These are phyloP conservation scores for Trifolium dubium DNA, from an alignment of 306 rosid genomes.

Conservation along the genomic window DNA sequence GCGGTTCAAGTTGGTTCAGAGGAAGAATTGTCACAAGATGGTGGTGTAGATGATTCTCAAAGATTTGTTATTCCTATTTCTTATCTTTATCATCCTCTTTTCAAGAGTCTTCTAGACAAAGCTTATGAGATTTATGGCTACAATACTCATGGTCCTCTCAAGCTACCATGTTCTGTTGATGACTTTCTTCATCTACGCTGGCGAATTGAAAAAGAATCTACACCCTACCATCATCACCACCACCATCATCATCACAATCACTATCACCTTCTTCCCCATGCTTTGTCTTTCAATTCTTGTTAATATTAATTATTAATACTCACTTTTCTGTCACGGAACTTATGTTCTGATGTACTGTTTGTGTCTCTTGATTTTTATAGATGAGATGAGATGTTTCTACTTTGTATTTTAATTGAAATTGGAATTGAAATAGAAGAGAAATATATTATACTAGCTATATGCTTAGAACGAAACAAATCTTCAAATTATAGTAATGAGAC, in stretches of 20 bases:
- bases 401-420: not conserved
- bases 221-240: slow-evolving; percentile 16
- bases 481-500: not conserved
- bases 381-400: not conserved
- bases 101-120: slow-evolving; percentile 57
- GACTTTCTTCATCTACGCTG: slow-evolving; percentile 66
- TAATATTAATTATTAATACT: slow-evolving; percentile 1
- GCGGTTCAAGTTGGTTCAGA: slow-evolving; percentile 61
- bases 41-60: slow-evolving; percentile 32
- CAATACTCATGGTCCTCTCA: slow-evolving; percentile 64
- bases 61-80: slow-evolving; percentile 64
- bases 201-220: slow-evolving; percentile 61
- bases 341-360: not conserved
- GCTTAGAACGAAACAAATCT: slow-evolving; percentile 1
- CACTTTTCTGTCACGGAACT: not conserved
- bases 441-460: no score
- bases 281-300: slow-evolving; percentile 61
- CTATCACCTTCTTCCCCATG: slow-evolving; percentile 45
- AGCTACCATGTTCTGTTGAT: slow-evolving; percentile 66
- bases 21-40: slow-evolving; percentile 43
- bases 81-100: slow-evolving; percentile 67
- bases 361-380: not conserved
- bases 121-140: slow-evolving; percentile 72
- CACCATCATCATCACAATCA: slow-evolving; percentile 12
- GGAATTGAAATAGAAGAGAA: not conserved